Base-by-base conservation (phyloP, 2,329 filamentous ascomycete species). In the Penicillium sp. region DNA sequence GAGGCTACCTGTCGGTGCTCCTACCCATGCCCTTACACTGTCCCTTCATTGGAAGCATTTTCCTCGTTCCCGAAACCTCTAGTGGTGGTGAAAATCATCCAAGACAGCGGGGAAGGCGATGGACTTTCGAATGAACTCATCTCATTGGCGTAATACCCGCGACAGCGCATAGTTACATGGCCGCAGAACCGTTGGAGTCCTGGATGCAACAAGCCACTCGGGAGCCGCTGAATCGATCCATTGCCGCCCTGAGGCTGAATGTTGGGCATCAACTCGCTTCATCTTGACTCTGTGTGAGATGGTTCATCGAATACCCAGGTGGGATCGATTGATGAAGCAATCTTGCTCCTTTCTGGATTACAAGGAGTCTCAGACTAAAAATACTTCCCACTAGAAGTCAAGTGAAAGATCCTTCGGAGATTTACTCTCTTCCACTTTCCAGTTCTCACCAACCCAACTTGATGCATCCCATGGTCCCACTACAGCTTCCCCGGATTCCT, bases 131-230 rank as follows among this genome's bases (percentile, higher is more conserved):
- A 23, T 37, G 17, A 30, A 18, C 30, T 17, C 29, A 12, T 23
- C 17, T 32, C 37, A 41, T 45, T 43, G 35, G 37, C 32, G 26
- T 41, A 31, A 22, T 42, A 35, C 28, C 31, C 38, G 41, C 41
- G 26, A 45, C 26, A 34, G 18, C 45, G 44, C 37, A 35, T 48
- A 39, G 12, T 30, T 42, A 36, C 36, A 47, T 43, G 13, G n/a
- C 6, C 15, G 18, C 25, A 20, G 14, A 5, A 32, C 22, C 35
- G 37, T 41, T 35, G 32, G 29, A 14, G 27, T 33, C 26, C 22
- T 26, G 15, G 22, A 27, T 42, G 42, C 31, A 41, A 30, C 35
- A 37, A 37, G 32, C 35, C 41, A 43, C 17, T 22, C 18, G 9
- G 18, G 18, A 22, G 29, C 14, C 16, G 14, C n/a, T 32, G 10